Conservation (phyloP, 768 basidiomycete species). For the Amanita muscaria region DNA sequence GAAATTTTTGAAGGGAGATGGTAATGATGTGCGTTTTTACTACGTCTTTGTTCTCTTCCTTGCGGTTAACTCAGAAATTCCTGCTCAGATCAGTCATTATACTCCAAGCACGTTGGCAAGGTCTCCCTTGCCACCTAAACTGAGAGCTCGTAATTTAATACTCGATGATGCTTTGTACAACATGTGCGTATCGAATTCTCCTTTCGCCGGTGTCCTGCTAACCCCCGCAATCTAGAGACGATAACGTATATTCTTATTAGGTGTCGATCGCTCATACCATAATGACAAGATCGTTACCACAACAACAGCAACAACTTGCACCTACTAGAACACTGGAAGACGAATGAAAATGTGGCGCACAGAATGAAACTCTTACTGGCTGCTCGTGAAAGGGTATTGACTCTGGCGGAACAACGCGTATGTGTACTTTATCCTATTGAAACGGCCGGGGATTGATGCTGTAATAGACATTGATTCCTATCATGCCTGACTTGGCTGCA, state of each 20-base stretch:
- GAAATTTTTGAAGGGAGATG: conserved; percentile 80
- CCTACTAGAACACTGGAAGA: conserved; percentile 30
- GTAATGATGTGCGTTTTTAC: conserved; percentile 58
- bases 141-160: conserved; percentile 62
- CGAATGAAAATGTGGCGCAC: conserved; percentile 51
- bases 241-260: conserved; percentile 36
- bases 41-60: not conserved
- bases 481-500: conserved; percentile 35
- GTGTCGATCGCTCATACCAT: conserved; percentile 22
- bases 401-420: conserved; percentile 69
- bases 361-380: conserved; percentile 61
- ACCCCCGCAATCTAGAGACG: conserved; percentile 27
- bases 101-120: conserved; percentile 66
- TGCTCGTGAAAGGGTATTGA: conserved; percentile 64
- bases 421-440: conserved; percentile 6
- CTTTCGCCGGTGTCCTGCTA: not conserved
- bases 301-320: no score
- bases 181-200: conserved; percentile 33
- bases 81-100: conserved; percentile 68
- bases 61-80: not conserved
- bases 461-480: conserved; percentile 46
- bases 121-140: conserved; percentile 67
- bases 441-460: conserved; percentile 1
- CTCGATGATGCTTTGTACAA: conserved; percentile 56
- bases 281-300: no score